Conservation (phyloP, 345 rosid genomes). For the Acer saccharum region DNA sequence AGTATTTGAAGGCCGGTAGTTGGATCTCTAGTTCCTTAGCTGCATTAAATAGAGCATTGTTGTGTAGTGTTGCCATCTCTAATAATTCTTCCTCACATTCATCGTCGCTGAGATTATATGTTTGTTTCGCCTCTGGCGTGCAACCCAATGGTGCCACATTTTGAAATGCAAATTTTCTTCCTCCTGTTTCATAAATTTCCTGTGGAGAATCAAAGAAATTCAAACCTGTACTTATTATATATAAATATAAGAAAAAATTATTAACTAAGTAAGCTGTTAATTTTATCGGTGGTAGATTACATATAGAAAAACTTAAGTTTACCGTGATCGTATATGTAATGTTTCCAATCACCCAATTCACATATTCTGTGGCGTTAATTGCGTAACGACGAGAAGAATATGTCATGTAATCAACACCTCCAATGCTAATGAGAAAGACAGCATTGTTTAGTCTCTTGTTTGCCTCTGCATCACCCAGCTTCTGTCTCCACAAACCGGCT, state of each 20-base stretch:
- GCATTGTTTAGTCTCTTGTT: slow-evolving; percentile 8
- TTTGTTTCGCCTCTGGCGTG: too few relatives aligned
- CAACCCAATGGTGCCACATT: too few relatives aligned
- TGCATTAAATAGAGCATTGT: not conserved
- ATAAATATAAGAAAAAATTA: too few relatives aligned
- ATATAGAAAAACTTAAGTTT: not conserved
- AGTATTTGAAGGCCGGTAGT: slow-evolving; percentile 28
- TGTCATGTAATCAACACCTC: slow-evolving; percentile 22
- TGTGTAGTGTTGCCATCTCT: slow-evolving; percentile 20
- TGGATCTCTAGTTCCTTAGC: slow-evolving; percentile 10
- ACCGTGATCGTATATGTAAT: slow-evolving; percentile 27
- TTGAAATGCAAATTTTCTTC: too few relatives aligned
- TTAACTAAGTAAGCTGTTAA: too few relatives aligned
- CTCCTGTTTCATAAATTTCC: not conserved
- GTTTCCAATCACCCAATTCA: slow-evolving; percentile 32
- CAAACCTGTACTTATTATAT: too few relatives aligned
- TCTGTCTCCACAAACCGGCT: slow-evolving; percentile 4
- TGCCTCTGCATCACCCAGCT: slow-evolving; percentile 21
- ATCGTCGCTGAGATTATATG: too few relatives aligned
- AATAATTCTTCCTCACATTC: too few relatives aligned
- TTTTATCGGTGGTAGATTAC: too few relatives aligned
- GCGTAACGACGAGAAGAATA: not conserved
- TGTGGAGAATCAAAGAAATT: not conserved
- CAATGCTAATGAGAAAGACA: slow-evolving; percentile 27
- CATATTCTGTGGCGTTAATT: not conserved